phyloP scores from a whole-genome alignment of 208 protist species.

The Wallacemonas sp. region DNA sequence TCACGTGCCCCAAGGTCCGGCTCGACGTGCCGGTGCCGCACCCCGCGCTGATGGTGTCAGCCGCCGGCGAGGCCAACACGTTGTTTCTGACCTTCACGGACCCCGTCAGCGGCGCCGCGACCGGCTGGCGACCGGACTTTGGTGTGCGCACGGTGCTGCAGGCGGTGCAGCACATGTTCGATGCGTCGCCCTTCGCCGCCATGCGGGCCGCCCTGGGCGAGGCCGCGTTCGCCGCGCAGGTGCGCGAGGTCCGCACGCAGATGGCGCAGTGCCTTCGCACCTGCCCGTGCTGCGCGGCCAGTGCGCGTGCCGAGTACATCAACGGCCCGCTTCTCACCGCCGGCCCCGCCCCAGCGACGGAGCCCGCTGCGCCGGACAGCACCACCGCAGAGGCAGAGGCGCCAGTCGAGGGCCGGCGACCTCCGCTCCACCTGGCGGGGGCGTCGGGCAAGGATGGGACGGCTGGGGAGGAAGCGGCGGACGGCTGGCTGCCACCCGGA shows the following conservation, averaged over 20 bases:
- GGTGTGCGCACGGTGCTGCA: slow-evolving; percentile 24
- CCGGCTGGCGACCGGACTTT: slow-evolving; percentile 30
- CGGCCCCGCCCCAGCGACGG: not conserved
- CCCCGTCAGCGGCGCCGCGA: not conserved
- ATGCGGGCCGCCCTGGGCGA: slow-evolving; percentile 28
- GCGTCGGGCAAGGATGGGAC: not conserved
- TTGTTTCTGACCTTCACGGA: slow-evolving; percentile 32
- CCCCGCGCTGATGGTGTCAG: slow-evolving; percentile 31
- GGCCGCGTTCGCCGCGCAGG: slow-evolving; percentile 28
- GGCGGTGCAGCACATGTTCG: slow-evolving; percentile 41
- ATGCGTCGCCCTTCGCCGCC: slow-evolving; percentile 29
- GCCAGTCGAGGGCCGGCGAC: too few relatives aligned
- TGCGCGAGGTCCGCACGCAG: slow-evolving; percentile 20
- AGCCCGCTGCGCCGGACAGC: not conserved
- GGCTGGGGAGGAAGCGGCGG: slow-evolving; percentile 12
- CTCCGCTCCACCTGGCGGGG: not conserved
- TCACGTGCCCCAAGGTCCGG: slow-evolving; percentile 39
- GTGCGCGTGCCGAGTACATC: slow-evolving; percentile 14
- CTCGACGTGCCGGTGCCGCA: slow-evolving; percentile 46
- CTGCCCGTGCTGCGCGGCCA: slow-evolving; percentile 19
- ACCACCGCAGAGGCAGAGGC: too few relatives aligned
- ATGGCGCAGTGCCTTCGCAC: slow-evolving; percentile 10
- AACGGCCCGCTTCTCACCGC: slow-evolving; percentile 22
- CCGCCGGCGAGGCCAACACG: slow-evolving; percentile 38
- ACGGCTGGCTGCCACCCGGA: slow-evolving; percentile 19